Base-by-base conservation (phyloP, 257 asterid genomes). In the Schizonepeta tenuifolia region DNA sequence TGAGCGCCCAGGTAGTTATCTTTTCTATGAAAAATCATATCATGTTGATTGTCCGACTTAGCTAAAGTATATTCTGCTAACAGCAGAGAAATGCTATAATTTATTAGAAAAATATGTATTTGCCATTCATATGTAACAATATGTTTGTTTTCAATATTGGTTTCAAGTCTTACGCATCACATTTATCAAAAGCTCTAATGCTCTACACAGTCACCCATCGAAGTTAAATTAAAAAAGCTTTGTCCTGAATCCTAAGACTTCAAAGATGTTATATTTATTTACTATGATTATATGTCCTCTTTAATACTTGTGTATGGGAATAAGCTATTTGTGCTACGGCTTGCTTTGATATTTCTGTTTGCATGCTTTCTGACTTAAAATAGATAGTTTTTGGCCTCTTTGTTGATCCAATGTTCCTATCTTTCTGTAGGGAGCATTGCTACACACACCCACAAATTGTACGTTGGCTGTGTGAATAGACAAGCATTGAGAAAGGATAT, bases 381-480 rank as follows among this genome's bases (percentile, higher is more conserved):
- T n/a, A 13, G 38, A 36, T 20, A 15, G 36, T 49, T 62, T 57
- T 73, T 58, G 36, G 59, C 71, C 26, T 74, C 51, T 70, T 57
- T 62, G 69, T 75, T 70, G 61, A 81, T 72, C 49, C 68, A 31
- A 47, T 74, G 21, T 67, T 64, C 33, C 40, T 77, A 73, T 80
- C 65, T 66, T 38, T 76, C 67, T 80, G 49, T 59, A 94, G 98
- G 95, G 71, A 73, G 56, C 79, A 62, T 55, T 75, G 84, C 79
- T 55, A 73, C 72, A 22, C 87, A 82, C 51, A 58, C 69, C 36
- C 81, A 82, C 85, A 94, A 91, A 86, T 74, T 94, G 79, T 94
- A 91, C 69, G 96, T 94, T 75, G 87, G 91, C 81, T 74, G 89
- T 79, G 54, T 94, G 86, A 87, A 80, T 78, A 94, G 72, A 84